phyloP scores from a whole-genome alignment of 2,329 filamentous ascomycete species.

The Neophaeococcomyces mojaviensis region DNA sequence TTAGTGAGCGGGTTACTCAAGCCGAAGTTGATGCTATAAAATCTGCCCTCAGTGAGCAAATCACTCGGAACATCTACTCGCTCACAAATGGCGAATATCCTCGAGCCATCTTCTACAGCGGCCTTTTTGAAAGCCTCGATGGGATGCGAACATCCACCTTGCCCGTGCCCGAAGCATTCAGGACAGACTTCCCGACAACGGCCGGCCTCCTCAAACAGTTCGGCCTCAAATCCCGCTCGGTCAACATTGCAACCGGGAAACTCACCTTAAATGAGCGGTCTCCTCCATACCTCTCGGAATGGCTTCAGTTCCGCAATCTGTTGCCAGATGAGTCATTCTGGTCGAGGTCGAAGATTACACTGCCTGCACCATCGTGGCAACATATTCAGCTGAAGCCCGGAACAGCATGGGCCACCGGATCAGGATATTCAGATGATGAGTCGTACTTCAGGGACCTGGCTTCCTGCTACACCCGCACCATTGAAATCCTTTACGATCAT shows the following conservation, averaged over 20 bases:
- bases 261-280: slow-evolving; percentile 10
- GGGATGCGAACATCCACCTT: slow-evolving; percentile 15
- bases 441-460: slow-evolving; percentile 56
- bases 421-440: slow-evolving; percentile 50
- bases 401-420: slow-evolving; percentile 48
- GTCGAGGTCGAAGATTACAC: slow-evolving; percentile 12
- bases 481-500: slow-evolving; percentile 54
- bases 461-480: slow-evolving; percentile 55
- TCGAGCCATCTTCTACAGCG: slow-evolving; percentile 22
- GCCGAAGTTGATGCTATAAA: slow-evolving; percentile 14
- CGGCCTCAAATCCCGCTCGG: slow-evolving; percentile 9
- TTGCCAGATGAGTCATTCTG: slow-evolving; percentile 8
- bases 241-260: slow-evolving; percentile 11
- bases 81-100: slow-evolving; percentile 24
- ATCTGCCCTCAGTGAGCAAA: slow-evolving; percentile 18
- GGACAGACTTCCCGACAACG: slow-evolving; percentile 15
- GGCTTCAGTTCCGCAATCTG: slow-evolving; percentile 12
- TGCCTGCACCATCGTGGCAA: slow-evolving; percentile 14
- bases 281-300: slow-evolving; percentile 14
- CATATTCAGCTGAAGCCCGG: slow-evolving; percentile 40
- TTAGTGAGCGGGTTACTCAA: background rate
- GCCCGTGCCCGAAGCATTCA: slow-evolving; percentile 7
- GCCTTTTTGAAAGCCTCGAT: slow-evolving; percentile 22
- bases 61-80: slow-evolving; percentile 17
- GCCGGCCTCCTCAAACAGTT: slow-evolving; percentile 10